Conservation (phyloP, 1,284 basidiomycete species). For the Irpex lacteus region DNA sequence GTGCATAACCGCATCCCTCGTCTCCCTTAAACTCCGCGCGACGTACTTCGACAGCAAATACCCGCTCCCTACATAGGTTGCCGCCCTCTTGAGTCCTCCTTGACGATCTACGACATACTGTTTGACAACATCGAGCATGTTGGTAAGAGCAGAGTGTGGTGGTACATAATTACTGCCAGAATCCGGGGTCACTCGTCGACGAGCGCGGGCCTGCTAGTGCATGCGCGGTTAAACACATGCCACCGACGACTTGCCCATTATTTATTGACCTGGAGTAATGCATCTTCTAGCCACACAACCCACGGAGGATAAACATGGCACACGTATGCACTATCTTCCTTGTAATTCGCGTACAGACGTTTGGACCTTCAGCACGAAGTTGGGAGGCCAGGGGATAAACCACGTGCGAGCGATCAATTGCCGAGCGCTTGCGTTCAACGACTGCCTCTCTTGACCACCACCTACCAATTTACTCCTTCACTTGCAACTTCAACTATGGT, state of each 20-base stretch:
- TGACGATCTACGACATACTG: constrained; percentile 49
- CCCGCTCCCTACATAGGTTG: constrained; percentile 54
- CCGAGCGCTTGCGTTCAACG: neutral
- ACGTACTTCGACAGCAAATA: constrained; percentile 74
- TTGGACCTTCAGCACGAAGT: no score
- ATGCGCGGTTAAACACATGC: neutral
- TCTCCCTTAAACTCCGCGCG: constrained; percentile 60
- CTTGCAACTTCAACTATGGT: constrained; percentile 20
- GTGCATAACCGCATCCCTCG: constrained; percentile 63
- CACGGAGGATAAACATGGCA: no score
- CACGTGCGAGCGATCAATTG: constrained; percentile 21
- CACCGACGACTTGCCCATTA: neutral
- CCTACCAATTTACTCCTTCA: constrained; percentile 11
- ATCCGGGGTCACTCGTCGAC: neutral
- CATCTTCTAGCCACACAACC: no score
- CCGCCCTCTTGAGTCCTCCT: constrained; percentile 39
- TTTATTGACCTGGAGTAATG: neutral
- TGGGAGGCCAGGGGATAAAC: constrained; percentile 21
- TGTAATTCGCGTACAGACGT: no score
- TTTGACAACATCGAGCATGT: constrained; percentile 25
- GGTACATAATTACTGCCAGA: neutral
- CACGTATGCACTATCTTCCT: no score
- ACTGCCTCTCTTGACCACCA: neutral
- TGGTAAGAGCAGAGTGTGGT: constrained; percentile 13
- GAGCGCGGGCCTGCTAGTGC: neutral